These are phyloP conservation scores for Gossypium anomalum DNA, from an alignment of 345 rosid species.

Conservation along the genomic window DNA sequence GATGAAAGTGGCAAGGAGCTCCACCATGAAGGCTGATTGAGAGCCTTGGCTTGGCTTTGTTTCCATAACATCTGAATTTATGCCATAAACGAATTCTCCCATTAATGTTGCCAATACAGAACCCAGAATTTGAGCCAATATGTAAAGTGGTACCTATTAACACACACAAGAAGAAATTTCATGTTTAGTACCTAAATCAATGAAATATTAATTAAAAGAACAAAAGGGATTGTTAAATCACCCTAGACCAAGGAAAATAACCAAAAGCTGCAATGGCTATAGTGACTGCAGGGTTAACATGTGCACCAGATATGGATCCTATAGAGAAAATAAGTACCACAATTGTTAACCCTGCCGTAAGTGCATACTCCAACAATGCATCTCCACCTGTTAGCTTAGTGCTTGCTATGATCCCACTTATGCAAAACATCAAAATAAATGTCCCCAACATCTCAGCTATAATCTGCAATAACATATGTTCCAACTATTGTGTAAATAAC, in stretches of 20 bases:
- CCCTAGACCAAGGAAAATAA: constrained; percentile 72
- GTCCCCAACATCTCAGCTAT: constrained; percentile 74
- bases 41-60: constrained; percentile 54
- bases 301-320: constrained; percentile 85
- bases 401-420: constrained; percentile 64
- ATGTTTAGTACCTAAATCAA: background rate
- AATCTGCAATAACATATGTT: constrained; percentile 36
- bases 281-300: constrained; percentile 83
- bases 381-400: constrained; percentile 49
- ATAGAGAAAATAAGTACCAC: constrained; percentile 53
- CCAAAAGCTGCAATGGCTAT: constrained; percentile 69
- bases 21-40: constrained; percentile 71
- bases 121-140: constrained; percentile 64
- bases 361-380: constrained; percentile 68
- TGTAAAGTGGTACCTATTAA: constrained; percentile 67
- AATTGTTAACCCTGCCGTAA: constrained; percentile 65
- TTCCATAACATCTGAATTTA: constrained; percentile 48
- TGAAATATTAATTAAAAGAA: background rate
- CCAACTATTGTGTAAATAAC: background rate
- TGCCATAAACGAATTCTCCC: constrained; percentile 49
- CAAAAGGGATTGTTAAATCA: constrained; percentile 14
- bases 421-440: constrained; percentile 68
- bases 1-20: constrained; percentile 64
- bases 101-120: constrained; percentile 54
- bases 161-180: background rate